phyloP scores from a whole-genome alignment of 73 alveolate genomes.

The Blepharisma stoltei region DNA sequence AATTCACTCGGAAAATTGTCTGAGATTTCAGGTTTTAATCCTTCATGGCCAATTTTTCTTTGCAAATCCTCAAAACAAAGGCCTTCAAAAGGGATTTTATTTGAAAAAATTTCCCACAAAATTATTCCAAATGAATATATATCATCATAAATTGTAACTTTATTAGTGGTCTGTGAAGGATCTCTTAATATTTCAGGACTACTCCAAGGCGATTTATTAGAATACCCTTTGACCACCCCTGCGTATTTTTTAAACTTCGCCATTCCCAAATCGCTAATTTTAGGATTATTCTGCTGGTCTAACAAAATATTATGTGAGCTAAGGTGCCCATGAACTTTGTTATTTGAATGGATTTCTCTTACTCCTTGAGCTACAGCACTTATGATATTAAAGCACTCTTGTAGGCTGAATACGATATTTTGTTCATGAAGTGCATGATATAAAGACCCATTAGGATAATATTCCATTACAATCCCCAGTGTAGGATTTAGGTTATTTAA shows the following conservation, averaged over 20 bases:
- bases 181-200: conserved; percentile 20
- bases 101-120: conserved; percentile 31
- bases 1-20: background rate
- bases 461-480: background rate
- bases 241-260: background rate
- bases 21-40: background rate
- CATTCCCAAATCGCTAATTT: conserved; percentile 8
- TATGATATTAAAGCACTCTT: background rate
- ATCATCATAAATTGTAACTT: background rate
- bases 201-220: conserved; percentile 28
- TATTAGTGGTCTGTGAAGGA: background rate
- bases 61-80: background rate
- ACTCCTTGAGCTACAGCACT: background rate
- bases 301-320: conserved; percentile 25
- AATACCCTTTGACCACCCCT: background rate
- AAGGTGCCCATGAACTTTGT: conserved; percentile 33
- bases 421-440: conserved; percentile 19
- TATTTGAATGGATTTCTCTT: background rate
- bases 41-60: background rate
- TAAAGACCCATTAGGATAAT: background rate
- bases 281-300: background rate
- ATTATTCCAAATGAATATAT: conserved; percentile 30
- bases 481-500: background rate
- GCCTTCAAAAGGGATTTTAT: conserved; percentile 11
- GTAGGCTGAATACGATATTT: background rate